Conservation (phyloP, 2,329 filamentous ascomycete genomes). For the Ophiobolus disseminans region DNA sequence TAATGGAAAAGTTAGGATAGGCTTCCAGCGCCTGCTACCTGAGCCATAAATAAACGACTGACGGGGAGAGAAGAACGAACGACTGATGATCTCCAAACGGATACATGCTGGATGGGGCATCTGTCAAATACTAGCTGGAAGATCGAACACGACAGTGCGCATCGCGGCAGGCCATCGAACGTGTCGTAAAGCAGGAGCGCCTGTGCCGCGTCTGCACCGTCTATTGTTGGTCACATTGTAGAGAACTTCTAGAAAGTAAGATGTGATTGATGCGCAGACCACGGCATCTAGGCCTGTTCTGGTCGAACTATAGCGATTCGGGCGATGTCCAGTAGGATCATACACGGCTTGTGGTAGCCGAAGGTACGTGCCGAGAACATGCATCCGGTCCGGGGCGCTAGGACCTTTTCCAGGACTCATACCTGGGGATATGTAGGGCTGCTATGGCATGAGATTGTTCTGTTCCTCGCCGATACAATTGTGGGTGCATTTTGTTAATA, state of each 20-base stretch:
- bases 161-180: background rate
- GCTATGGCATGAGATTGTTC: background rate
- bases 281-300: background rate
- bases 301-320: background rate
- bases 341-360: background rate
- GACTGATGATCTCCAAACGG: background rate
- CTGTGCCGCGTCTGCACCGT: background rate
- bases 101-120: background rate
- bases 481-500: too few species aligned
- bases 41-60: slow-evolving; percentile 14
- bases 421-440: background rate
- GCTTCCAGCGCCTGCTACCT: slow-evolving; percentile 15
- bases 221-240: background rate
- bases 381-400: background rate
- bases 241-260: background rate
- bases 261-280: background rate
- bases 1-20: slow-evolving; percentile 4
- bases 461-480: too few species aligned
- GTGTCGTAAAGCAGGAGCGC: background rate
- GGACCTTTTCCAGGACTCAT: background rate
- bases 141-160: slow-evolving; percentile 4
- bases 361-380: background rate
- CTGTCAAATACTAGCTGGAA: slow-evolving; percentile 7
- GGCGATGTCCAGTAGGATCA: background rate
- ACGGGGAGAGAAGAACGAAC: slow-evolving; percentile 1